Evolutionary conservation across 306 rosid genomes (phyloP), one percentile per base, ranked within the genome.

Genomic region (Rosa multiflora): DNA sequence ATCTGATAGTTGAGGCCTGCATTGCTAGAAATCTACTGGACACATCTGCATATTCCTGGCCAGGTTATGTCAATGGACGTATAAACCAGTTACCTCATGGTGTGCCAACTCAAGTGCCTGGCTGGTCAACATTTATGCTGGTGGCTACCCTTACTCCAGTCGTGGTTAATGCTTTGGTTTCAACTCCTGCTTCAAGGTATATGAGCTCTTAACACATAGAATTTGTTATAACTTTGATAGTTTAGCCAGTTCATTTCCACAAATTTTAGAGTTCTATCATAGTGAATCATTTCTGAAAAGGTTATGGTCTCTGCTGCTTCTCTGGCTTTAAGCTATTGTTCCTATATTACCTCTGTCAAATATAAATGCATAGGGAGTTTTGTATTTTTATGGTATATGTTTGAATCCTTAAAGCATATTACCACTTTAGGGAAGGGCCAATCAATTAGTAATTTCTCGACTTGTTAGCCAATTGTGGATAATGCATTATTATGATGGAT

Each of bases 151-250:
- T 93, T 78, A 88, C 88, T 78, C 88, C 95, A 35, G 73, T 73
- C 58, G 78, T 93, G 93, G 82, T 86, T 52, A 90, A 89, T 82
- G 91, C 91, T 75, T 77, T 95, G 93, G 89, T 86, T 84, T 88
- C 96, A 84, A 87, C 85, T 80, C 99, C 99, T 62, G 97, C 99
- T 78, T 88, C 98, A 85, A 91, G 99, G 99, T 95, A 90, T 80
- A 70, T 70, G 48, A 66, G 48, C 63, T 10, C 71, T 72, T 21
- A 35, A n/a, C 42, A 5, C 61, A 11, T 14, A 37, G 26, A 53
- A 14, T 26, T 15, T 63, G 62, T 48, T 26, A 6, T 10, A 21
- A 12, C 21, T 53, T 56, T 13, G n/a, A 35, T 32, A 10, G 17
- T 51, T 64, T 70, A n/a, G 58, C 49, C 37, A 32, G 13, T 51